Conservation (phyloP, 768 basidiomycete species). For the Sarcodon sp. region DNA sequence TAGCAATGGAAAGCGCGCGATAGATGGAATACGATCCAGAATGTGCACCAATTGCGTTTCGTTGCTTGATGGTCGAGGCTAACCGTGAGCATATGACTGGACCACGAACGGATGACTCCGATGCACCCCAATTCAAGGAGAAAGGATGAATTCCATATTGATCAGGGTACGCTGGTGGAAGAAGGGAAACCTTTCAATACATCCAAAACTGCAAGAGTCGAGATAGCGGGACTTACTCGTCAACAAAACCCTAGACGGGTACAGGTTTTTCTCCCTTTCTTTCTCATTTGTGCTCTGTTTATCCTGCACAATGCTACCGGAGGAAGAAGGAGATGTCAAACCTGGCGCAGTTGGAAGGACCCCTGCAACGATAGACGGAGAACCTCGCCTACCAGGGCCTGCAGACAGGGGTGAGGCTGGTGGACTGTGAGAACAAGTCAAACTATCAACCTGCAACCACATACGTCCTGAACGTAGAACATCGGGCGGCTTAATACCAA, state of each 20-base stretch:
- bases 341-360: not conserved
- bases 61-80: constrained; percentile 69
- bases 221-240: constrained; percentile 49
- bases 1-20: constrained; percentile 84
- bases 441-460: not conserved
- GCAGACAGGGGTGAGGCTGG: not conserved
- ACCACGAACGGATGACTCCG: constrained; percentile 52
- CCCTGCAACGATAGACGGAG: not conserved
- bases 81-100: constrained; percentile 86
- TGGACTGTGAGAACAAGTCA: not conserved
- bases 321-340: not conserved
- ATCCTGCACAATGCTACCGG: constrained; percentile 1
- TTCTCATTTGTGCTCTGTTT: constrained; percentile 25
- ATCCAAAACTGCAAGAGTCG: not conserved
- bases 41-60: constrained; percentile 92
- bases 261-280: constrained; percentile 62
- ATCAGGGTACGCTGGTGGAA: constrained; percentile 65
- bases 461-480: constrained; percentile 1
- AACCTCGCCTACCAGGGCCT: not conserved
- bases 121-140: constrained; percentile 73
- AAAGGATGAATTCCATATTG: constrained; percentile 80
- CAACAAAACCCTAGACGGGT: constrained; percentile 72
- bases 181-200: constrained; percentile 1
- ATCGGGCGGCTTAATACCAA: not conserved
- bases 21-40: constrained; percentile 93